A percentile compares a stretch with the other conserved stretches of the same genome.
Conservation (phyloP, 31 red algal genomes). For the Odonthalia washingtoniensis region DNA sequence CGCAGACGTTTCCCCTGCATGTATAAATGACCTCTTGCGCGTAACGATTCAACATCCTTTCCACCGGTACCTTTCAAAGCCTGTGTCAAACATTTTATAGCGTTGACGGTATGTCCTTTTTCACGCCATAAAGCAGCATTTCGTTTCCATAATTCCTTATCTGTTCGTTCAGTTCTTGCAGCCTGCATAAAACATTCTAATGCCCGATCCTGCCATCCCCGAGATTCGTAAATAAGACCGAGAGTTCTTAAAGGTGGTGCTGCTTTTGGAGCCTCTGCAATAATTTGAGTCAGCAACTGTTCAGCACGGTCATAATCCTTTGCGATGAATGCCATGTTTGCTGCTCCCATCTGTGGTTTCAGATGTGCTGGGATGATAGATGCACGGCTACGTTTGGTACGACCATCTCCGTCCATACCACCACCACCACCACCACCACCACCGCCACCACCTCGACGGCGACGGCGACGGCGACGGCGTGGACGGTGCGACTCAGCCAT, state of each 20-base stretch:
- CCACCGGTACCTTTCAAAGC: conserved; percentile 68
- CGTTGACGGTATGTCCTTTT: conserved; percentile 64
- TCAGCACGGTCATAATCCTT: conserved; percentile 68
- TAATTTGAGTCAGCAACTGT: conserved; percentile 48
- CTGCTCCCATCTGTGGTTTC: conserved; percentile 75
- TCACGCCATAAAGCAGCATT: conserved; percentile 69
- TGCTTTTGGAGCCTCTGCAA: conserved; percentile 79
- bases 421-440: not conserved
- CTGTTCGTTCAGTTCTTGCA: conserved; percentile 69
- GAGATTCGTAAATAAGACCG: conserved; percentile 67
- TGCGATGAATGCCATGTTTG: conserved; percentile 70
- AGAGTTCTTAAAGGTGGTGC: conserved; percentile 77
- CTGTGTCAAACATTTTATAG: conserved; percentile 77
- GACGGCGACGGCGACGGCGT: conserved; percentile 48
- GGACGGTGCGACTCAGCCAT: conserved; percentile 49
- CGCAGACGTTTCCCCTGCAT: conserved; percentile 44
- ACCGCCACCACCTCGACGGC: conserved; percentile 14
- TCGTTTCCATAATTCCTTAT: conserved; percentile 82
- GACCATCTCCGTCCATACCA: not conserved
- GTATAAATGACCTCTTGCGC: conserved; percentile 66
- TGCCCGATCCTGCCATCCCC: conserved; percentile 61
- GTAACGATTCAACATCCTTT: conserved; percentile 62
- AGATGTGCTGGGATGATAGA: conserved; percentile 72
- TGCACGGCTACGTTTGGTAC: conserved; percentile 22
- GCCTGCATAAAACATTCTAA: conserved; percentile 75